Evolutionary conservation across 768 basidiomycete species (phyloP), one percentile per base, ranked within the genome.

Genomic region (Melanogaster broomeanus): DNA sequence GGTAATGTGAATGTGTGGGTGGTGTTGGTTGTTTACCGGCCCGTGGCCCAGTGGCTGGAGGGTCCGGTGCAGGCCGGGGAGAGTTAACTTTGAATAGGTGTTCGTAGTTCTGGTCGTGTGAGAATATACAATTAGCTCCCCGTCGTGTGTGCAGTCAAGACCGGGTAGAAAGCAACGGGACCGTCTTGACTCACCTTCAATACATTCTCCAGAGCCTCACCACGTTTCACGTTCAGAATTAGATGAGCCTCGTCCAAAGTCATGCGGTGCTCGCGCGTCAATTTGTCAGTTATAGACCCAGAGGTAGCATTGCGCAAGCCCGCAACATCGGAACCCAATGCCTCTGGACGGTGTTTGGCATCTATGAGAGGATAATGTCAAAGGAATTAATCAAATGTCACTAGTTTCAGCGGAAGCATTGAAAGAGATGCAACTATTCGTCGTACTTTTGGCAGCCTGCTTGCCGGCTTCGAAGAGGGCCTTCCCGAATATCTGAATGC

Each of bases 241-340:
- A 97, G 74, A 62, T 87, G 87, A 18, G 96, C 97, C 73, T 99
- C 97, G 59, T 98, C 95, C 59, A 96, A 61, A 7, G 93, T 93
- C 94, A 99, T 95, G 45, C 87, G 84, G 62, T 93, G 85, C 57
- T 90, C 83, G 57, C 87, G 82, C 46, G 91, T 93, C 34, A 97
- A 73, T 62, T 81, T 83, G 77, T 94, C 92, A 11, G 88, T 90
- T 8, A 77, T 57, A 22, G 89, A 90, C n/a, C 79, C 80, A 13
- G 88, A 85, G 12, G 75, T 88, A 16, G 90, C 89, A 44, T 87
- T 74, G 35, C 85, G 82, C 16, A 90, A 80, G 35, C 91, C 91
- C 13, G 83, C 83, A 18, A 81, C 83, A 53, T 91, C 90, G 31
- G 76, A 72, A 19, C 81, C 83, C n/a, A 85, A 71, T 3, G 75